Conservation (phyloP, 192 early-diverging fungal genomes). For the Chytriomyces confervae region DNA sequence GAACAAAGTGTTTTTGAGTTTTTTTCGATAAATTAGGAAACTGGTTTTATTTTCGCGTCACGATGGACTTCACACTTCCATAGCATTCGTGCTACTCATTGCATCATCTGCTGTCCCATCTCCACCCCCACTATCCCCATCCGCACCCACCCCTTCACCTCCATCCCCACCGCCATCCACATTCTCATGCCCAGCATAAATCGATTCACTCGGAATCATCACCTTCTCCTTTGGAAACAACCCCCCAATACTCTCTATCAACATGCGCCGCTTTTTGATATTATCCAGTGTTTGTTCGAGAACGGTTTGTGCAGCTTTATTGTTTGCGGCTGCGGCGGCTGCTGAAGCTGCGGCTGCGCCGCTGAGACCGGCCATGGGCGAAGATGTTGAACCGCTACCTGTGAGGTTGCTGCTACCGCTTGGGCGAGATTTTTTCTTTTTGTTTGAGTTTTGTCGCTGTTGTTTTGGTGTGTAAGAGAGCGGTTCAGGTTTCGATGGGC, state of each 20-base stretch:
- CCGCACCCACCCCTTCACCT: not conserved
- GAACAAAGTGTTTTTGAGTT: not conserved
- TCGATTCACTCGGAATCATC: constrained; percentile 38
- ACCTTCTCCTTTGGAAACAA: constrained; percentile 46
- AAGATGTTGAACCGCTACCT: not conserved
- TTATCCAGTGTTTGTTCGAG: constrained; percentile 42
- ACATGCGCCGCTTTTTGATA: constrained; percentile 40
- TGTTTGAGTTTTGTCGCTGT: constrained; percentile 35
- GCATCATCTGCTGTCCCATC: too few species aligned
- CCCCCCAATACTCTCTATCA: constrained; percentile 47
- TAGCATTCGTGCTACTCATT: too few species aligned
- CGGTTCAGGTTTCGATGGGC: not conserved
- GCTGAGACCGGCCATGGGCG: not conserved
- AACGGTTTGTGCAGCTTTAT: constrained; percentile 22
- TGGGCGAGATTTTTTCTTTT: constrained; percentile 13
- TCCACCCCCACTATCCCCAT: not conserved
- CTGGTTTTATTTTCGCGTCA: too few species aligned
- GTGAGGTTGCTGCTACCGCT: not conserved
- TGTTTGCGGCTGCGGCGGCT: not conserved
- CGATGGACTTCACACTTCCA: too few species aligned
- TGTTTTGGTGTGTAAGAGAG: not conserved
- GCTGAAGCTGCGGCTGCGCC: not conserved
- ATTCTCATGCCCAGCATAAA: constrained; percentile 27
- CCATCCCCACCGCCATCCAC: constrained; percentile 1
- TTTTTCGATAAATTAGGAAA: too few species aligned